Evolutionary conservation across 2,329 filamentous ascomycete species (phyloP).

Genomic region (Neurospora sp.): DNA sequence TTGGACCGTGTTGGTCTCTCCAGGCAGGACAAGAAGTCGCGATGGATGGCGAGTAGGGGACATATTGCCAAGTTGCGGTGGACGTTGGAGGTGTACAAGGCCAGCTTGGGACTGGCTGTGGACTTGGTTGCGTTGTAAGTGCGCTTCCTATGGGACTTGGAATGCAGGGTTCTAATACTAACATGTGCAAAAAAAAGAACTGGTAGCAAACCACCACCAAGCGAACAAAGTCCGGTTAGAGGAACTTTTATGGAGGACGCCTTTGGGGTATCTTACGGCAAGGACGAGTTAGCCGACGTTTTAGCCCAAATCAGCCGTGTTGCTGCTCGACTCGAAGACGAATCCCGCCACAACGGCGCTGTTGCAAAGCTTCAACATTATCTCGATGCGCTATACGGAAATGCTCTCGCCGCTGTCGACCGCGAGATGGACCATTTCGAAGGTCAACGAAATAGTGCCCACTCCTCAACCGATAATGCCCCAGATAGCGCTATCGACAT

Average conservation of each 20-base stretch:
- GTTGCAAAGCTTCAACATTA: constrained; percentile 60
- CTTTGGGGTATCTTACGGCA: constrained; percentile 8
- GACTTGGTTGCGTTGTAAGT: constrained; percentile 31
- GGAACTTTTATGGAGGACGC: not conserved
- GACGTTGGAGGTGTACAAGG: constrained; percentile 28
- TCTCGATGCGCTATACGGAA: constrained; percentile 59
- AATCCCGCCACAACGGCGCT: constrained; percentile 54
- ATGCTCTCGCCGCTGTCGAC: constrained; percentile 27
- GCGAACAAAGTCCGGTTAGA: not conserved
- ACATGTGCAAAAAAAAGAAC: constrained; percentile 5
- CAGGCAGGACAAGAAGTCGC: constrained; percentile 25
- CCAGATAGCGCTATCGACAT: constrained; percentile 33
- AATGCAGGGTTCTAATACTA: not conserved
- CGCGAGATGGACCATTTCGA: not conserved
- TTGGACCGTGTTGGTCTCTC: constrained; percentile 23
- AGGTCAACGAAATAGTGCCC: constrained; percentile 3
- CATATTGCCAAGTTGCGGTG: constrained; percentile 24
- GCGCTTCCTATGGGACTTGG: not conserved
- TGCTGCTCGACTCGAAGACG: constrained; percentile 22
- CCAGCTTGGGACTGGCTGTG: constrained; percentile 28
- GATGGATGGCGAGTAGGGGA: constrained; percentile 25
- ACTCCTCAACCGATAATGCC: constrained; percentile 24
- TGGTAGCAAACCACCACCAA: not conserved
- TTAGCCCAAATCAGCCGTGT: constrained; percentile 26
- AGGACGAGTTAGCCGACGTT: constrained; percentile 23